Evolutionary conservation across 805 yeast genomes (phyloP).

Genomic region (Debaryomyces castellii): DNA sequence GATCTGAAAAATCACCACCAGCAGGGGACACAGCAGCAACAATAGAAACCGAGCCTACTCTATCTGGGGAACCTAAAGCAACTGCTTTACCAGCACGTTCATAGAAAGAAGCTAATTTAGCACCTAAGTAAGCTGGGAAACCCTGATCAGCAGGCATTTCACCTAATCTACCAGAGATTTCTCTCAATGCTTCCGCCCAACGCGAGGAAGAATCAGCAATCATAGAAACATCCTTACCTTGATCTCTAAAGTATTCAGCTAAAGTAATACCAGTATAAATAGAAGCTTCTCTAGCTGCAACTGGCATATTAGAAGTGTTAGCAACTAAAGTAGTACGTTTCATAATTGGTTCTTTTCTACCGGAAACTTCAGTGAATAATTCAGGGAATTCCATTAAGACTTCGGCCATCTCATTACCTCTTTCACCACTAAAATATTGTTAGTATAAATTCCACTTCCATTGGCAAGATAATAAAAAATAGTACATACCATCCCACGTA

Average conservation of each 20-base stretch:
- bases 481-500: conserved; percentile 65
- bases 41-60: conserved; percentile 97
- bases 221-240: conserved; percentile 98
- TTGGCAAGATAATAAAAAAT: not conserved
- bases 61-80: conserved; percentile 94
- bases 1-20: conserved; percentile 99
- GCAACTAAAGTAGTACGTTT: conserved; percentile 99
- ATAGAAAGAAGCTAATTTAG: conserved; percentile 96
- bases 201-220: conserved; percentile 99
- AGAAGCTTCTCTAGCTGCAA: conserved; percentile 99
- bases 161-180: conserved; percentile 99
- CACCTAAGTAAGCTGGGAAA: conserved; percentile 99
- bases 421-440: conserved; percentile 63
- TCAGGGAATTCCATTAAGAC: conserved; percentile 99
- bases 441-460: conserved; percentile 10
- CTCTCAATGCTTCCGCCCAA: conserved; percentile 99
- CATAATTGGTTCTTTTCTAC: conserved; percentile 98
- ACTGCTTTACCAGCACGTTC: conserved; percentile 98
- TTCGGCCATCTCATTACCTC: conserved; percentile 99
- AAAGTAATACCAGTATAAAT: conserved; percentile 98
- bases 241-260: conserved; percentile 99
- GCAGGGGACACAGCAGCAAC: conserved; percentile 99
- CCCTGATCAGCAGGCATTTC: conserved; percentile 99
- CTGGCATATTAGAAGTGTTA: conserved; percentile 99
- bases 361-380: conserved; percentile 83